phyloP scores from a whole-genome alignment of 2,329 filamentous ascomycete species.

The Cordyceps farinosa region DNA sequence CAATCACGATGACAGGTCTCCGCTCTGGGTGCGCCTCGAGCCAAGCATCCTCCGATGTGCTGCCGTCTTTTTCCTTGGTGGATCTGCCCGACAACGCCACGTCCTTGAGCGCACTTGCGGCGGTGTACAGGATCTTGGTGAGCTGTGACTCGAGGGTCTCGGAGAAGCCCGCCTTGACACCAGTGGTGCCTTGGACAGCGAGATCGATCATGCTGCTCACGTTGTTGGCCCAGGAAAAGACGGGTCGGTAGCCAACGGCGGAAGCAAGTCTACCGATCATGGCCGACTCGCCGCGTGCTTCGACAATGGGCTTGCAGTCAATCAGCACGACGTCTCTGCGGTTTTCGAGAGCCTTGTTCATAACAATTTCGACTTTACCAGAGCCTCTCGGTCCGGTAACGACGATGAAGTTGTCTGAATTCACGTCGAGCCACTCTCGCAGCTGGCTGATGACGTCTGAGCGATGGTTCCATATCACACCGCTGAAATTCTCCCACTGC shows the following conservation, averaged over 20 bases:
- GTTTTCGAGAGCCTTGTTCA: constrained; percentile 76
- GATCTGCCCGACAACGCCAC: constrained; percentile 68
- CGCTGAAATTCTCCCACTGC: constrained; percentile 67
- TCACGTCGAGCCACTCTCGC: constrained; percentile 81
- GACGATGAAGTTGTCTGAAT: constrained; percentile 86
- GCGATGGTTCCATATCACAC: constrained; percentile 78
- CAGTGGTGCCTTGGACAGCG: constrained; percentile 88
- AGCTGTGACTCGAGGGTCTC: constrained; percentile 89
- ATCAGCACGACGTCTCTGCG: constrained; percentile 76
- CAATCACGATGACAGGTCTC: constrained; percentile 79
- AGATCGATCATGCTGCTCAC: constrained; percentile 89
- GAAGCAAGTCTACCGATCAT: constrained; percentile 79
- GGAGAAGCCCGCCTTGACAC: constrained; percentile 90
- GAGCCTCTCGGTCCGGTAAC: constrained; percentile 89
- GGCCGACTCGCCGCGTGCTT: constrained; percentile 80
- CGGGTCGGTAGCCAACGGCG: constrained; percentile 84
- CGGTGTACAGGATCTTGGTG: constrained; percentile 83
- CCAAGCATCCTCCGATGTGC: constrained; percentile 77
- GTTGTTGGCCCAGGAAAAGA: constrained; percentile 96
- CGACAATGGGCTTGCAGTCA: constrained; percentile 90
- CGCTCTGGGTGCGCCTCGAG: constrained; percentile 84
- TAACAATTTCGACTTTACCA: constrained; percentile 81
- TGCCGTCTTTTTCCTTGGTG: constrained; percentile 69
- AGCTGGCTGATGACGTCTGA: constrained; percentile 79
- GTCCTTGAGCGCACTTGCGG: constrained; percentile 71